phyloP scores from a whole-genome alignment of 2,329 filamentous ascomycete species.

The Microdochium bolleyi region DNA sequence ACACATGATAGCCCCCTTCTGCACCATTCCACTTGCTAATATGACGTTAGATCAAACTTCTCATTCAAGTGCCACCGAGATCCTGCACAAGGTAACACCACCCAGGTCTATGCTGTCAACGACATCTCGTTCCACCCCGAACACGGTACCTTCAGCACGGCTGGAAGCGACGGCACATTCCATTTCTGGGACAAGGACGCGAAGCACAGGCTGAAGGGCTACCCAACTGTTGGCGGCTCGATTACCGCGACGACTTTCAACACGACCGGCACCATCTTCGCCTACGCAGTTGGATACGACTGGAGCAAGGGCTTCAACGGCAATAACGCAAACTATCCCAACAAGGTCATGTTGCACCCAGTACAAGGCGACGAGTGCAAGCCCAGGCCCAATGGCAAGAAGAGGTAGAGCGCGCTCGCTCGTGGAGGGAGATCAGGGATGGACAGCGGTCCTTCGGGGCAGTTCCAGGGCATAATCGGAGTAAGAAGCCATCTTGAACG shows the following conservation, averaged over 20 bases:
- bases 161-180: conserved; percentile 92
- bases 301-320: conserved; percentile 93
- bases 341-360: conserved; percentile 81
- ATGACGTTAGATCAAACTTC: conserved; percentile 67
- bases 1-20: too few species aligned
- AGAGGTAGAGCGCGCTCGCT: conserved; percentile 34
- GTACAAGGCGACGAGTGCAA: conserved; percentile 57
- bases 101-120: conserved; percentile 92
- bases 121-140: conserved; percentile 95
- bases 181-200: conserved; percentile 94
- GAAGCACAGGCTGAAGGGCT: conserved; percentile 85
- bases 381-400: conserved; percentile 51
- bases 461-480: too few species aligned
- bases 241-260: conserved; percentile 94
- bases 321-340: conserved; percentile 68
- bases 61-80: conserved; percentile 99
- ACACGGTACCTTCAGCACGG: conserved; percentile 97
- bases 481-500: too few species aligned
- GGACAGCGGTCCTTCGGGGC: too few species aligned
- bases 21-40: conserved; percentile 5
- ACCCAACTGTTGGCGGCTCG: conserved; percentile 72
- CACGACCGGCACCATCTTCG: conserved; percentile 73
- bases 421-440: not conserved
- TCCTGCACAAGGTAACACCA: conserved; percentile 62
- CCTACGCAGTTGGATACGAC: conserved; percentile 90